Evolutionary conservation across 2,329 filamentous ascomycete genomes (phyloP), one percentile per base, ranked within the genome.

Genomic region (Penicillium sp.): DNA sequence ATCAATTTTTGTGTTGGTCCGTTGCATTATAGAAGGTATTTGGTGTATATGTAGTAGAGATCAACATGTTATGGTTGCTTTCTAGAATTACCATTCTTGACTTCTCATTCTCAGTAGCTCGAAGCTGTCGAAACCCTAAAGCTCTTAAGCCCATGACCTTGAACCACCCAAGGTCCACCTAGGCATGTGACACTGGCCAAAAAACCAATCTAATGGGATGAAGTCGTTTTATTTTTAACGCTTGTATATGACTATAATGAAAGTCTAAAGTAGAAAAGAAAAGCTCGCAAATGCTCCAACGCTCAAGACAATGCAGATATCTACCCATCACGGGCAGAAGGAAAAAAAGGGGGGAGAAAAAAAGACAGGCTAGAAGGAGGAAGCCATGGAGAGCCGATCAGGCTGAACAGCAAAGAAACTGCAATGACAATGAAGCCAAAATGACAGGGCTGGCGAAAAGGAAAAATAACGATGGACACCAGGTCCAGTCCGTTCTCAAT

Each of bases 21-120:
- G 23, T 18, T 34, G 49, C 26, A 51, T 51, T 39, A 15, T 39
- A 16, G 15, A 28, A 15, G 49, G 49, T 47, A 45, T 52, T 52
- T 18, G 45, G 49, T 42, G 45, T 52, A 38, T 42, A 51, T 21
- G 18, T 51, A 33, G 10, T 44, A 33, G 41, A 42, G 41, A 16
- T n/a, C 41, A 33, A 44, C 33, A 45, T 15, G 7, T 39, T 21
- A 39, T 21, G 9, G 21, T 23, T 39, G 23, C 16, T 39, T 39
- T 10, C 13, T 21, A 10, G 9, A 9, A 2, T 21, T 1, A 16
- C 3, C 15, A 4, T 4, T 33, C 31, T 6, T 6, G 13, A 29
- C 10, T 3, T 10, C 10, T 29, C 10, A 29, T 10, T 26, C 24
- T 7, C 24, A 3, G 10, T 29, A 9, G 8, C 10, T 9, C 28